Conservation (phyloP, 441 rosid genomes). For the Euphorbia schlechtendalii region DNA sequence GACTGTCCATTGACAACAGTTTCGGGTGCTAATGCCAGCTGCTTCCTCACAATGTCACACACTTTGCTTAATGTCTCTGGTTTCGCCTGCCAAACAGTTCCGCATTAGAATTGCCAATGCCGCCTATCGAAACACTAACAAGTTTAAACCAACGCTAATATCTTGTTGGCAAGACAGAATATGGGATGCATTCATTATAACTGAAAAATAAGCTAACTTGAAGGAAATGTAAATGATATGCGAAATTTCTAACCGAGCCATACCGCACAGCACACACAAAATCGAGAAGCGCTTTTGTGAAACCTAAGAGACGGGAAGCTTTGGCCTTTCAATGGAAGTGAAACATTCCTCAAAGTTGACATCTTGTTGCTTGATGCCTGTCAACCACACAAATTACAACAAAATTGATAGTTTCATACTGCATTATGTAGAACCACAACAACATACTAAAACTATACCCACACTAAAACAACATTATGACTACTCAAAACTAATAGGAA, state of each 20-base stretch:
- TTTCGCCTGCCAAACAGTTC: conserved; percentile 30
- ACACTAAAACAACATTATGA: background rate
- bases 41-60: conserved; percentile 43
- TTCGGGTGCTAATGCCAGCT: conserved; percentile 36
- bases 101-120: background rate
- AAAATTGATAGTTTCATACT: too few species aligned
- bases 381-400: background rate
- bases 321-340: conserved; percentile 25
- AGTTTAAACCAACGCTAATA: too few species aligned
- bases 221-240: too few species aligned
- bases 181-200: too few species aligned
- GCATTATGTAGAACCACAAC: background rate
- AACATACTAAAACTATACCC: background rate
- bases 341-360: conserved; percentile 34
- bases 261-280: conserved; percentile 44
- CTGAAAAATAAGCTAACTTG: too few species aligned
- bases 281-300: conserved; percentile 24
- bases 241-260: background rate
- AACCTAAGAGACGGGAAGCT: conserved; percentile 39
- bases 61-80: conserved; percentile 39
- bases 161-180: too few species aligned
- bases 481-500: background rate
- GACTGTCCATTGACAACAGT: conserved; percentile 33
- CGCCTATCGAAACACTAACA: too few species aligned
- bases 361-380: conserved; percentile 32